phyloP scores from a whole-genome alignment of 2,329 filamentous ascomycete genomes.

The Diplodia scrobiculata region DNA sequence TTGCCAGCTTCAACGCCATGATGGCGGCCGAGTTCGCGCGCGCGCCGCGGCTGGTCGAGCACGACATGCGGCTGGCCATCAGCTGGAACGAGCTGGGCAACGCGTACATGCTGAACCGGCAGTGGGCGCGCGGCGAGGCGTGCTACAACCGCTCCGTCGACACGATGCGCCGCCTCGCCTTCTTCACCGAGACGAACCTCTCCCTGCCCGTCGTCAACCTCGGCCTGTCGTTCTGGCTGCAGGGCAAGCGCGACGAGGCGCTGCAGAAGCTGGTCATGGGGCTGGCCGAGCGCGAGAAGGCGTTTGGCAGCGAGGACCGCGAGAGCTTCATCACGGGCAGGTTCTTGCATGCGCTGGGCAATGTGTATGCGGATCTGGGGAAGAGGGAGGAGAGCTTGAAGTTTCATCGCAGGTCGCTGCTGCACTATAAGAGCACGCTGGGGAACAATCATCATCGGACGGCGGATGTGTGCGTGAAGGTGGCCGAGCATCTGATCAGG shows the following conservation, averaged over 20 bases:
- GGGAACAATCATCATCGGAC: slow-evolving; percentile 33
- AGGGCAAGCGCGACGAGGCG: slow-evolving; percentile 28
- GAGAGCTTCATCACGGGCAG: slow-evolving; percentile 34
- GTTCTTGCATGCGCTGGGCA: slow-evolving; percentile 33
- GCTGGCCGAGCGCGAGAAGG: slow-evolving; percentile 28
- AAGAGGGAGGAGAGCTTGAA: slow-evolving; percentile 28
- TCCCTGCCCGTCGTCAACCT: slow-evolving; percentile 34
- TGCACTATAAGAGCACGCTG: slow-evolving; percentile 30
- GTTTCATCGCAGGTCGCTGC: slow-evolving; percentile 29
- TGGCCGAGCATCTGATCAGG: slow-evolving; percentile 31
- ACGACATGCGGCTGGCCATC: slow-evolving; percentile 32
- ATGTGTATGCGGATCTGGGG: slow-evolving; percentile 31
- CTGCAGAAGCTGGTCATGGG: no score
- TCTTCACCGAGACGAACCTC: slow-evolving; percentile 27
- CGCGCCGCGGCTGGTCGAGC: slow-evolving; percentile 9
- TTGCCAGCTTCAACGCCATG: slow-evolving; percentile 31
- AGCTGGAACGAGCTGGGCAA: slow-evolving; percentile 33
- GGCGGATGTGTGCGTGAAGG: slow-evolving; percentile 30
- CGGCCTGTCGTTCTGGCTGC: slow-evolving; percentile 34
- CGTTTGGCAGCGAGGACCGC: slow-evolving; percentile 30
- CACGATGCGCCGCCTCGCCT: slow-evolving; percentile 28
- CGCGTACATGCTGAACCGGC: slow-evolving; percentile 32
- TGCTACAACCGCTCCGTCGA: slow-evolving; percentile 32
- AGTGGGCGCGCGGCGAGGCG: slow-evolving; percentile 30
- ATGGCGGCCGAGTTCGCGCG: slow-evolving; percentile 30